Base-by-base conservation (phyloP, 192 early-diverging fungal genomes). In the Linnemannia exigua region DNA sequence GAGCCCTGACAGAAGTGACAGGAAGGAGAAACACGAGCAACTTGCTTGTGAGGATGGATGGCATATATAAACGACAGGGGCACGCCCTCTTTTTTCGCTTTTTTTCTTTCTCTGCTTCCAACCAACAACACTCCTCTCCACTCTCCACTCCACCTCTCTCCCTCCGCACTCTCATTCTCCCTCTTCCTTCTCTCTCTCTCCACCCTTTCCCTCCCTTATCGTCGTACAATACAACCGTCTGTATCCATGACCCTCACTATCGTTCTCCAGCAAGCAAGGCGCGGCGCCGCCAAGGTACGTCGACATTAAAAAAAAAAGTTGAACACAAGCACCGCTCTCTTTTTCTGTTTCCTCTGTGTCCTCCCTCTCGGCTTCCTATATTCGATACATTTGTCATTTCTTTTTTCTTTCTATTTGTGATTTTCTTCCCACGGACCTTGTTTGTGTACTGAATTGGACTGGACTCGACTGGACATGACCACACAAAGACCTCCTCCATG, bases 241-340 rank as follows among this genome's bases (percentile, higher is more conserved):
- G n/a, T 74, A 22, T 44, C 81, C 72, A 85, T 85, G 82, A 78
- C 76, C 73, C 54, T 85, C 67, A 75, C 82, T n/a, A 74, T 85
- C 50, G 44, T 85, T 68, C 73, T 85, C 37, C 82, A 79, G 36
- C 82, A 79, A n/a, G 77, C 82, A 44, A 72, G 82, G 44, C 77
- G 41, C 63, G 77, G 77, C 35, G 80, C 70, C 35, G 72, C 76
- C 52, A 85, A 85, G 82, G 82, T 85, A 6, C 52, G 2, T 16
- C 22, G 12, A 46, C 17, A 66, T 5, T 25, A 28, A 33, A 7
- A 48, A 51, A 15, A 36, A 37, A 15, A 52, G 54, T 51, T 47
- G 41, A 14, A 33, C 36, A 33, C 44, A 58, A 51, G 44, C 19
- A 14, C n/a, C 37, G 17, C 52, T 28, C 7, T 66, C 25, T 11